phyloP scores from a whole-genome alignment of 148 eudicot genomes.

The Dysphania ambrosioides region DNA sequence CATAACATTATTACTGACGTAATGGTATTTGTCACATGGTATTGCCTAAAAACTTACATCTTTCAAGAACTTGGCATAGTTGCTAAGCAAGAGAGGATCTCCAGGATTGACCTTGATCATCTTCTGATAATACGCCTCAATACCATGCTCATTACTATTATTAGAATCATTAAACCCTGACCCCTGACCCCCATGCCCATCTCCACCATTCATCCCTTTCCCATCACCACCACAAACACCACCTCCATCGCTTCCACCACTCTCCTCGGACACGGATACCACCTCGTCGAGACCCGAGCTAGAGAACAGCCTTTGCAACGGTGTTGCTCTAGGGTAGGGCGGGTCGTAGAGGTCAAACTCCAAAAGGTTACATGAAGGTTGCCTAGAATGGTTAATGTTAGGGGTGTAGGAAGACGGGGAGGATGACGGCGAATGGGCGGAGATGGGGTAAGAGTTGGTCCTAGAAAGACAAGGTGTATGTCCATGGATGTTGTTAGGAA shows the following conservation, averaged over 20 bases:
- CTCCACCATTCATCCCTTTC: constrained; percentile 17
- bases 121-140: constrained; percentile 42
- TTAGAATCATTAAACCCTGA: constrained; percentile 24
- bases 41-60: constrained; percentile 27
- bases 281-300: constrained; percentile 30
- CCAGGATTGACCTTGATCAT: constrained; percentile 57
- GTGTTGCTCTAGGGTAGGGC: not conserved
- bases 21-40: too few species aligned
- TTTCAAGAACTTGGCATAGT: constrained; percentile 57
- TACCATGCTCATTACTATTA: constrained; percentile 27
- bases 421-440: constrained; percentile 21
- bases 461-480: constrained; percentile 5
- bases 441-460: constrained; percentile 23
- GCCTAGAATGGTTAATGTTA: constrained; percentile 1
- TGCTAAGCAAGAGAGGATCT: constrained; percentile 46
- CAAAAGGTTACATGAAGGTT: not conserved
- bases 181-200: constrained; percentile 34
- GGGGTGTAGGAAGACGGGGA: constrained; percentile 1
- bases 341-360: constrained; percentile 6
- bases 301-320: constrained; percentile 22
- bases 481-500: constrained; percentile 15
- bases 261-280: not conserved
- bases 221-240: constrained; percentile 20
- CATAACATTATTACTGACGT: too few species aligned
- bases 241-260: constrained; percentile 3